A percentile compares a stretch with the other conserved stretches of the same genome.
These are phyloP conservation scores for Cruciata laevipes DNA, from an alignment of 257 asterid genomes.

Conservation along the genomic window DNA sequence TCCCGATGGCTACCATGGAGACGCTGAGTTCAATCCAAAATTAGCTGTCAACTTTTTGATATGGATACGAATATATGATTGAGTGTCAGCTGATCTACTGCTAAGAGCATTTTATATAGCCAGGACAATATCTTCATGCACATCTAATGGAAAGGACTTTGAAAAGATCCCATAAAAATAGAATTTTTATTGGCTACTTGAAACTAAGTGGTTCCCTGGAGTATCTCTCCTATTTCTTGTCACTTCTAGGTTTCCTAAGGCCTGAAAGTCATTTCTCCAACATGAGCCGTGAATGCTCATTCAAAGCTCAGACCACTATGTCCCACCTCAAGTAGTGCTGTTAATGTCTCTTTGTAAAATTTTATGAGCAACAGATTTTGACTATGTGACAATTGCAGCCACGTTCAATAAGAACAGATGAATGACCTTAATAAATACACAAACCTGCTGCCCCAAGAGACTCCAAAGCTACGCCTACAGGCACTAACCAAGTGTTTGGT, in stretches of 20 bases:
- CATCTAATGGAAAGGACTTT: neutral
- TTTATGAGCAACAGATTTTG: neutral
- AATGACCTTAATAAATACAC: neutral
- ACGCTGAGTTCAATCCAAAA: constrained; percentile 27
- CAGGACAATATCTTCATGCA: neutral
- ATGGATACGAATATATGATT: neutral
- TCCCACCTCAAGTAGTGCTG: neutral
- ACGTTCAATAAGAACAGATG: neutral
- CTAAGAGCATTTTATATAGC: neutral
- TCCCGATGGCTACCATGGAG: constrained; percentile 19
- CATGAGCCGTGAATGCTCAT: neutral
- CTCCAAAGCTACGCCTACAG: neutral
- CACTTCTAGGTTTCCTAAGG: neutral
- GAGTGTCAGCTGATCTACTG: neutral
- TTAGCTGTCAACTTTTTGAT: constrained; percentile 15
- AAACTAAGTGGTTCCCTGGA: neutral
- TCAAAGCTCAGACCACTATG: neutral
- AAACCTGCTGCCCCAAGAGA: neutral
- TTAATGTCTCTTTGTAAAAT: too few species aligned
- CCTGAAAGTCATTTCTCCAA: neutral
- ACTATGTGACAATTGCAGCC: neutral
- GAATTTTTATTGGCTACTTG: neutral
- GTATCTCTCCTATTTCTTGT: neutral
- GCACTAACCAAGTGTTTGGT: neutral
- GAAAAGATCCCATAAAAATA: neutral